Evolutionary conservation across 306 rosid genomes (phyloP), one percentile per base, ranked within the genome.

Genomic region (Trifolium pratense): DNA sequence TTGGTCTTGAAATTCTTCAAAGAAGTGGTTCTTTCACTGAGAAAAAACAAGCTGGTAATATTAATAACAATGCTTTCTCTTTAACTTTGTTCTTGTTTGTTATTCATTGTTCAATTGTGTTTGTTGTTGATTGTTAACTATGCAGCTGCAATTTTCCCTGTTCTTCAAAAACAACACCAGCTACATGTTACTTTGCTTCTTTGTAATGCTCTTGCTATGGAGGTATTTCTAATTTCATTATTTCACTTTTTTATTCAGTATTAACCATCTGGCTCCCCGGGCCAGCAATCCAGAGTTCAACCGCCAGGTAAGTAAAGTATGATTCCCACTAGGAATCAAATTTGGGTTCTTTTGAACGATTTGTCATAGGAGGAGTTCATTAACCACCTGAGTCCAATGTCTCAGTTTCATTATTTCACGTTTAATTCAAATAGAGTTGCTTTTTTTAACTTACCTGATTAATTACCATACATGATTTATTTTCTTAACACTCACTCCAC

Each of bases 121-220:
- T n/a, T n/a, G n/a, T n/a, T n/a, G 11, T 46, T 2, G 36, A 76
- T 23, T 32, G 0, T 61, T 20, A 1, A 10, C 8, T 12, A 2
- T 56, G 63, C 80, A 92, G 98, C 94, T 76, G 67, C 86, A 34
- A 92, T 92, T 68, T 52, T 85, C 3, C 98, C 98, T 0, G 91
- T 90, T 66, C 90, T 90, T 71, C 87, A 85, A 51, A 92, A 90
- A 75, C 98, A 92, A 88, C 98, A 92, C 66, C 98, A 92, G 78
- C 73, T 92, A 67, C 87, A 88, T 71, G 98, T 92, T 13, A 92
- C 98, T 34, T 71, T 92, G 75, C 96, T 92, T 70, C 89, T 92
- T 6, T 86, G 95, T 45, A 92, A 92, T 86, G 98, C 98, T 51
- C 84, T 88, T 84, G 96, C 98, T 62, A 92, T 90, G 96, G 98